A percentile compares a stretch with the other conserved stretches of the same genome.
Conservation (phyloP, 73 alveolate genomes). For the Tetrahymena borealis region DNA sequence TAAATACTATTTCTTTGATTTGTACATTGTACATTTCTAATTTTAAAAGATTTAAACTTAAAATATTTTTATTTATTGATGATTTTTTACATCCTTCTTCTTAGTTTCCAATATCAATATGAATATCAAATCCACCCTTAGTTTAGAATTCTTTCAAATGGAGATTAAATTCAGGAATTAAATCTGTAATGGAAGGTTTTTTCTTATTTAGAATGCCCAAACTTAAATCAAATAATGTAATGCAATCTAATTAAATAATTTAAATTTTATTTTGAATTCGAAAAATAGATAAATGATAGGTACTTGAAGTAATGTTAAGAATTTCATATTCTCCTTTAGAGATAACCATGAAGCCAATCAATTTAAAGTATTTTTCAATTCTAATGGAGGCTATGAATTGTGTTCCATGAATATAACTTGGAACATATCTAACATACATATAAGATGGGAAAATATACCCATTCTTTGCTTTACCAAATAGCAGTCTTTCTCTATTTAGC, state of each 20-base stretch:
- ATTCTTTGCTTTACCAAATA: slow-evolving; percentile 38
- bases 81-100: slow-evolving; percentile 4
- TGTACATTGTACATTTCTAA: not conserved
- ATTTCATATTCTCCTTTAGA: slow-evolving; percentile 13
- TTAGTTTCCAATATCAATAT: slow-evolving; percentile 16
- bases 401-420: slow-evolving; percentile 37
- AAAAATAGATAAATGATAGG: not conserved
- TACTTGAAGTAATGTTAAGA: slow-evolving; percentile 25
- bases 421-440: slow-evolving; percentile 38
- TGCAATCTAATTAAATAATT: not conserved
- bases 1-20: not conserved
- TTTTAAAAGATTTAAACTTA: not conserved
- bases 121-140: slow-evolving; percentile 29
- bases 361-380: slow-evolving; percentile 20
- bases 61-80: not conserved
- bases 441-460: slow-evolving; percentile 39
- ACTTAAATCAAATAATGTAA: slow-evolving; percentile 24
- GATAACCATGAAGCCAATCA: slow-evolving; percentile 24
- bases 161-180: slow-evolving; percentile 11
- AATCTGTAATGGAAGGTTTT: slow-evolving; percentile 6
- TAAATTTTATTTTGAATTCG: not conserved
- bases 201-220: slow-evolving; percentile 18
- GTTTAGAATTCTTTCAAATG: slow-evolving; percentile 13
- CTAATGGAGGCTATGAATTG: slow-evolving; percentile 34
- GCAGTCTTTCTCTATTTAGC: slow-evolving; percentile 29